Evolutionary conservation across 345 rosid species (phyloP).

Genomic region (Microcos paniculata): DNA sequence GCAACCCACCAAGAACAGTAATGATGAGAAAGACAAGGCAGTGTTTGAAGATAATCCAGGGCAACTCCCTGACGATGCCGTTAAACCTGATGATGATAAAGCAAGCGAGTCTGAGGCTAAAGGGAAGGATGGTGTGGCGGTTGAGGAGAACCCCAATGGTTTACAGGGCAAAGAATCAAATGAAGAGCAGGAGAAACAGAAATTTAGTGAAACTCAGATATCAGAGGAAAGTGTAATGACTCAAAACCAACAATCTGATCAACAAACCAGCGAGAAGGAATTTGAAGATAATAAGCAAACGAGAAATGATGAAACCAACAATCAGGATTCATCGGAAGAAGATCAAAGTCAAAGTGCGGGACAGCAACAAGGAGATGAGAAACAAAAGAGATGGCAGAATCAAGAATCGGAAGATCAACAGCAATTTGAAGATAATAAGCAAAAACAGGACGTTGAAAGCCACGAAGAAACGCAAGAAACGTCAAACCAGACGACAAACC

Average conservation of each 20-base stretch:
- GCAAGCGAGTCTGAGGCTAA: conserved; percentile 10
- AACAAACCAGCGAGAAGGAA: not conserved
- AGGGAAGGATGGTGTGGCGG: not conserved
- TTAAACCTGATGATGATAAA: conserved; percentile 55
- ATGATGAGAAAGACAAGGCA: conserved; percentile 31
- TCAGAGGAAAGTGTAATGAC: conserved; percentile 43
- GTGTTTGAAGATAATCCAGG: conserved; percentile 81
- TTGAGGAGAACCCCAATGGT: conserved; percentile 17
- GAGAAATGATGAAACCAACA: not conserved
- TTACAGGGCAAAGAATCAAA: conserved; percentile 34
- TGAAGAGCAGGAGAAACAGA: conserved; percentile 41
- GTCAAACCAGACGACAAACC: conserved; percentile 19
- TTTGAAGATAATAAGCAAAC: conserved; percentile 21
- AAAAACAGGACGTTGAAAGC: conserved; percentile 31
- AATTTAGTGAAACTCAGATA: conserved; percentile 32
- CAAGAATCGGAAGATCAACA: conserved; percentile 26
- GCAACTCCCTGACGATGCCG: conserved; percentile 77
- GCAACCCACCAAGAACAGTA: conserved; percentile 7
- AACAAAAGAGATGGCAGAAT: not conserved
- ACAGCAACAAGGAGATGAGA: not conserved
- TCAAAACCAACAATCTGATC: conserved; percentile 30
- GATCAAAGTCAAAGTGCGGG: not conserved
- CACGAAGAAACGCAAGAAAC: conserved; percentile 25
- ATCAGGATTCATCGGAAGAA: conserved; percentile 12
- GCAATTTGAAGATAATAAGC: conserved; percentile 34